Evolutionary conservation across 768 basidiomycete species (phyloP).

Genomic region (Rhizopogon vulgaris): DNA sequence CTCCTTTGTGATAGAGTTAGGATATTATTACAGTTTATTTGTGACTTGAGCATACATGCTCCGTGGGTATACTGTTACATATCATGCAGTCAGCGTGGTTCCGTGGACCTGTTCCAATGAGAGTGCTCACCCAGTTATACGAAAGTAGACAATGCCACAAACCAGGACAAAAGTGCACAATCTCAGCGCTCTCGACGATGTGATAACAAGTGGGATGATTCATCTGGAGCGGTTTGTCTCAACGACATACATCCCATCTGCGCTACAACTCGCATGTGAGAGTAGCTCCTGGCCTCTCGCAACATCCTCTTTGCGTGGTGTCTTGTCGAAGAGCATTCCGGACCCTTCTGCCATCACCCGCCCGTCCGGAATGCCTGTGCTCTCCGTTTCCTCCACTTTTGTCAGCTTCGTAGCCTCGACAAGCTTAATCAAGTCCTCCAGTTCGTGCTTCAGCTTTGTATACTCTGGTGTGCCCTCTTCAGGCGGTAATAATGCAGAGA

Average conservation of each 20-base stretch:
- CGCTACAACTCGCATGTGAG: constrained; percentile 40
- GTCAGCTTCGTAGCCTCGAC: constrained; percentile 80
- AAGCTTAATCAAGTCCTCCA: constrained; percentile 68
- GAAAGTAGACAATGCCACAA: neutral
- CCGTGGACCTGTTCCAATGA: neutral
- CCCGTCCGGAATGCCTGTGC: constrained; percentile 30
- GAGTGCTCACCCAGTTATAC: neutral
- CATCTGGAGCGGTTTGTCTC: constrained; percentile 34
- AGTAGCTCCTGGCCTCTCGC: constrained; percentile 42
- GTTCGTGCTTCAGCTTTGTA: constrained; percentile 42
- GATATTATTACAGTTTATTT: neutral
- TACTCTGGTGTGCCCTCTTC: constrained; percentile 50
- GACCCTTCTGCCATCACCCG: constrained; percentile 36
- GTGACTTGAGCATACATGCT: too few species aligned
- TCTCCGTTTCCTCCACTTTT: constrained; percentile 26
- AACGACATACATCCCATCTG: constrained; percentile 55
- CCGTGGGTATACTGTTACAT: neutral
- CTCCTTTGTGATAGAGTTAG: neutral
- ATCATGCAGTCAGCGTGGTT: neutral
- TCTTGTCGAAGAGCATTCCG: constrained; percentile 23
- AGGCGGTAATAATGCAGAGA: constrained; percentile 71
- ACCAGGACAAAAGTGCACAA: neutral
- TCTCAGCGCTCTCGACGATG: neutral
- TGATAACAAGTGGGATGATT: neutral
- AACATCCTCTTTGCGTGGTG: constrained; percentile 14